Base-by-base conservation (phyloP, 345 rosid genomes). In the Moringa oleifera region DNA sequence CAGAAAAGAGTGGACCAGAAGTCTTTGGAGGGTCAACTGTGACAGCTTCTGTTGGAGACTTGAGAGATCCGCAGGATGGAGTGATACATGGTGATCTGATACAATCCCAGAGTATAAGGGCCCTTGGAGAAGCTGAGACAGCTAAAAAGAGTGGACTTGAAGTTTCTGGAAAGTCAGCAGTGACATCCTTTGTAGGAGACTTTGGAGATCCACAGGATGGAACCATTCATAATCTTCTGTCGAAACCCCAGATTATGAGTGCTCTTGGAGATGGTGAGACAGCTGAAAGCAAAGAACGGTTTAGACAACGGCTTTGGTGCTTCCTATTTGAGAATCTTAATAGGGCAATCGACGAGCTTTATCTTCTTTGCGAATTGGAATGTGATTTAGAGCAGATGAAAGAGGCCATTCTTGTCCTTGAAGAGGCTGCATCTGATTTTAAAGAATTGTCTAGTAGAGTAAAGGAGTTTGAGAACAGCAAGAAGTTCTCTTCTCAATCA, bases 241-340 rank as follows among this genome's bases (percentile, higher is more conserved):
- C 57, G 18, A 79, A 75, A 53, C 68, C 58, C 59, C 83, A 73
- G 57, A 60, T 18, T 50, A 62, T 51, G 17, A 71, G 54, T 59
- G 72, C 74, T 57, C 49, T 69, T 56, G 77, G 68, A 67, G 93
- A 87, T 54, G 72, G 64, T 45, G 79, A 72, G 47, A 67, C 80
- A 10, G 66, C 72, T 74, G 94, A 84, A 77, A 84, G 90, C 83
- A 84, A 87, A 75, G 94, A 84, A 75, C 74, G 93, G 68, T 86
- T 86, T 69, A 75, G 93, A 69, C 84, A 86, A 65, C 80, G 93
- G 25, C 84, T 86, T 49, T 86, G 93, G 93, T 83, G 89, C 75
- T 86, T 86, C 69, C 81, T 86, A 22, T 86, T 86, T 79, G 93
- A 86, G 80, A 86, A 86, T 73, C 84, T 86, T 47, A 86, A 86